Evolutionary conservation across 257 asterid species (phyloP).

Genomic region (Solanum clarkiae): DNA sequence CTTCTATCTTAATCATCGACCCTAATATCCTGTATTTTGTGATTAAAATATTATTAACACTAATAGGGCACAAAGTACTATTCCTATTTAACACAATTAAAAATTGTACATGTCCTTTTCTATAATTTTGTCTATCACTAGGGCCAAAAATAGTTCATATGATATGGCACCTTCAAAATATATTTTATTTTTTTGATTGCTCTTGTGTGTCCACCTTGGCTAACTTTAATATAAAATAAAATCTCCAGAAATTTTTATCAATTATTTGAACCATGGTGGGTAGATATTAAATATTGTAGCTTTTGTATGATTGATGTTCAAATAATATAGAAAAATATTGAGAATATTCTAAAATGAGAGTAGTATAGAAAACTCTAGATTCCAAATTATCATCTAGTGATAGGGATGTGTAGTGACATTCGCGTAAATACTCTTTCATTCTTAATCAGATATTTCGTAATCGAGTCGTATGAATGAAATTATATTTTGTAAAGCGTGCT

Average conservation of each 20-base stretch:
- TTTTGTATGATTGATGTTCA: not conserved
- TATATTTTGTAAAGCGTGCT: not conserved
- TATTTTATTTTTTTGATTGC: not conserved
- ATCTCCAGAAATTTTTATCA: not conserved
- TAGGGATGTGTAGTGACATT: not conserved
- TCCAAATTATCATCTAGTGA: not conserved
- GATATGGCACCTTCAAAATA: not conserved
- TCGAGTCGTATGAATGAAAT: not conserved
- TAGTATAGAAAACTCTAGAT: not conserved
- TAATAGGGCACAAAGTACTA: not conserved
- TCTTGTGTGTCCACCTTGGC: not conserved
- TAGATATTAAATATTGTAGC: not conserved
- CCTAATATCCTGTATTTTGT: not conserved
- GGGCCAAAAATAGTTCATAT: not conserved
- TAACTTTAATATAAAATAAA: not conserved
- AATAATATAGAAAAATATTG: not conserved
- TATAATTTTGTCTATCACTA: not conserved
- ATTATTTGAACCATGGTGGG: not conserved
- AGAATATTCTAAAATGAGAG: not conserved
- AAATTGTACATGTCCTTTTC: not conserved
- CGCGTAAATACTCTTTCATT: not conserved
- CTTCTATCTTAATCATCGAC: fast-evolving
- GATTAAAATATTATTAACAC: not conserved
- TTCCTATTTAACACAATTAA: not conserved
- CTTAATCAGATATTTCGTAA: fast-evolving